These are phyloP conservation scores for Penicillium tannophilum DNA, from an alignment of 495 filamentous ascomycete species.

Conservation along the genomic window DNA sequence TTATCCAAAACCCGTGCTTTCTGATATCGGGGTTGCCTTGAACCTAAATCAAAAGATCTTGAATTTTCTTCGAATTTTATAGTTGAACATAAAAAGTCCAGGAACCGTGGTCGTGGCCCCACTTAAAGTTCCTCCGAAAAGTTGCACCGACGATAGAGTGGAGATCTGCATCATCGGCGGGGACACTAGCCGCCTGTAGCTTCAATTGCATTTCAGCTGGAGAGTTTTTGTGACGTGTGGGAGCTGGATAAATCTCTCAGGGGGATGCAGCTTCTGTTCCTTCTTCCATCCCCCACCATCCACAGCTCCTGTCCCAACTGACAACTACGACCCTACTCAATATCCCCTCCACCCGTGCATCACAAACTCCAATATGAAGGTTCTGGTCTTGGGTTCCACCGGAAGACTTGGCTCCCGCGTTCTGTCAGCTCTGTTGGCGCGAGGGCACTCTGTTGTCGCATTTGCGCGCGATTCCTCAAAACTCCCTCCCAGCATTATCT, in stretches of 20 bases:
- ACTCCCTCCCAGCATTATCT: constrained; percentile 27
- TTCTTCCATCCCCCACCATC: not conserved
- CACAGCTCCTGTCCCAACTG: not conserved
- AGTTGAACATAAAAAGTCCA: no score
- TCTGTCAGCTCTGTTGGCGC: constrained; percentile 40
- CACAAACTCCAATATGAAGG: constrained; percentile 32
- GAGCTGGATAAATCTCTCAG: not conserved
- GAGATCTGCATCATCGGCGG: not conserved
- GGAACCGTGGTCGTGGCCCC: not conserved
- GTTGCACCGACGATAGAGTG: not conserved
- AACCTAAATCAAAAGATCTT: no score
- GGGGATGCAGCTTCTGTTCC: not conserved
- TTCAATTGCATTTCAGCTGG: not conserved
- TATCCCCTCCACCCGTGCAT: not conserved
- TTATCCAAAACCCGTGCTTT: no score
- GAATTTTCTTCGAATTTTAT: no score
- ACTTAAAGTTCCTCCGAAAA: not conserved
- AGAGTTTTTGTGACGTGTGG: not conserved
- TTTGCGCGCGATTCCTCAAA: constrained; percentile 43
- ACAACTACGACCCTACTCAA: not conserved
- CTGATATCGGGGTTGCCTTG: no score
- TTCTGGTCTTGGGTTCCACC: constrained; percentile 47
- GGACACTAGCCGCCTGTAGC: not conserved
- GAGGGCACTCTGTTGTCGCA: constrained; percentile 38
- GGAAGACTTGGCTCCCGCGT: constrained; percentile 45